phyloP scores from a whole-genome alignment of 768 basidiomycete species.

The Naematelia encephala region DNA sequence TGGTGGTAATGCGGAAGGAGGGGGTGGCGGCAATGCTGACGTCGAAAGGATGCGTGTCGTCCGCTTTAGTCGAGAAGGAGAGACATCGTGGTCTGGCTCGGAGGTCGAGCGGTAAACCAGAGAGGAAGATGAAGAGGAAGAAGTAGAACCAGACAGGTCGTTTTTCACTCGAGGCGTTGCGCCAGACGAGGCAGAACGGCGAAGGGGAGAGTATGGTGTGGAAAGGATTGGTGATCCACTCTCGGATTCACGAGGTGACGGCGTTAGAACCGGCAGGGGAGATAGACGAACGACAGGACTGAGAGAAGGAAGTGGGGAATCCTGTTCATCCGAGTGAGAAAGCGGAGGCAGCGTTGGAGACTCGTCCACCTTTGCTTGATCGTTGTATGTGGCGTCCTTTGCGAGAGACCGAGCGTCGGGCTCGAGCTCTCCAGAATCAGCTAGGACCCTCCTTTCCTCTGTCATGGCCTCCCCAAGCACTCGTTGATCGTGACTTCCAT shows the following conservation, averaged over 20 bases:
- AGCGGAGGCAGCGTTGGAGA: constrained; percentile 4
- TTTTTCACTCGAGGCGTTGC: too few species aligned
- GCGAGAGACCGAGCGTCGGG: background rate
- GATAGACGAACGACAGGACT: background rate
- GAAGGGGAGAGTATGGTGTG: background rate
- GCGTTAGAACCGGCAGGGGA: background rate
- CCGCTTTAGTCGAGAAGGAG: background rate
- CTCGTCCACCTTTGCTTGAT: background rate
- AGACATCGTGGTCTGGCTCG: background rate
- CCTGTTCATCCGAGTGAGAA: background rate
- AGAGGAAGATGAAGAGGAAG: background rate
- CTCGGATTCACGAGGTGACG: background rate
- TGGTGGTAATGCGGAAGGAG: background rate
- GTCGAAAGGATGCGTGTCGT: background rate
- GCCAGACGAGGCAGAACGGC: background rate
- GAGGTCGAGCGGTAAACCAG: background rate
- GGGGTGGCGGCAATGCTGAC: background rate
- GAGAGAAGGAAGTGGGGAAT: background rate
- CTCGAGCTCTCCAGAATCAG: background rate
- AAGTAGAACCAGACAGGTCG: background rate
- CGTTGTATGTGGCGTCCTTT: background rate
- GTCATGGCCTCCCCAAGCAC: too few species aligned
- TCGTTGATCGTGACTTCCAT: too few species aligned
- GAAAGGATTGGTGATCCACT: background rate
- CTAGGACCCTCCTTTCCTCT: background rate